These are phyloP conservation scores for Paratinospora sagittata DNA, from an alignment of 164 flowering plant genomes.

Conservation along the genomic window DNA sequence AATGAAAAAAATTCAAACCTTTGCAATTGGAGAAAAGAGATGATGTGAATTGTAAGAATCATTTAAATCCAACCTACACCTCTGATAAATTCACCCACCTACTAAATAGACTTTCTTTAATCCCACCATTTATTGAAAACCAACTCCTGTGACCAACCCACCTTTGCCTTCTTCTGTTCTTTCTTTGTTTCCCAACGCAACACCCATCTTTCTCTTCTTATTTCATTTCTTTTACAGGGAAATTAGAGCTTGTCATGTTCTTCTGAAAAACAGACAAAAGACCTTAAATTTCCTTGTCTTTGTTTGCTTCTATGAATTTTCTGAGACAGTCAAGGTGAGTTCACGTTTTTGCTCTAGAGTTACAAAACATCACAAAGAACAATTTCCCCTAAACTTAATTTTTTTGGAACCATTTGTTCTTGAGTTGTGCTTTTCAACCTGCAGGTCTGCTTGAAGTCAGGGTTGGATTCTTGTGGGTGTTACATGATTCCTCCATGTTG, in stretches of 20 bases:
- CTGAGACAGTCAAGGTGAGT: slow-evolving; percentile 23
- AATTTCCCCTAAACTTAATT: slow-evolving; percentile 3
- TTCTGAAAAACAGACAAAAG: slow-evolving; percentile 26
- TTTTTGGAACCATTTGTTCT: slow-evolving; percentile 2
- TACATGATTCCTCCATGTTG: slow-evolving; percentile 7
- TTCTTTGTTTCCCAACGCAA: slow-evolving; percentile 4
- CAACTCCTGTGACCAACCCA: slow-evolving; percentile 14
- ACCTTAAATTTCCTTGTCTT: slow-evolving; percentile 10
- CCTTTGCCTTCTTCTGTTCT: background rate
- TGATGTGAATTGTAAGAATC: slow-evolving; percentile 22
- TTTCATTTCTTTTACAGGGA: background rate
- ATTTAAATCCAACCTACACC: slow-evolving; percentile 34
- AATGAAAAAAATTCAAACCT: background rate
- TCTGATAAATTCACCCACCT: slow-evolving; percentile 28
- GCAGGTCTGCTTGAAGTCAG: slow-evolving; percentile 4
- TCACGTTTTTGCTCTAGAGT: slow-evolving; percentile 12
- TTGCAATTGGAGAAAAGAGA: slow-evolving; percentile 1
- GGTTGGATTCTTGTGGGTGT: slow-evolving; percentile 1
- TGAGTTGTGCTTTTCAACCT: slow-evolving; percentile 3
- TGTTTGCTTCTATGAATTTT: slow-evolving; percentile 22
- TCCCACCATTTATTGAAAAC: slow-evolving; percentile 22
- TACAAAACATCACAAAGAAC: background rate
- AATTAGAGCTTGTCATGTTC: slow-evolving; percentile 14
- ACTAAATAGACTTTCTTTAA: slow-evolving; percentile 10
- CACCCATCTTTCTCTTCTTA: background rate